phyloP scores from a whole-genome alignment of 179 eudicot genomes.

The Beta macrorhiza region DNA sequence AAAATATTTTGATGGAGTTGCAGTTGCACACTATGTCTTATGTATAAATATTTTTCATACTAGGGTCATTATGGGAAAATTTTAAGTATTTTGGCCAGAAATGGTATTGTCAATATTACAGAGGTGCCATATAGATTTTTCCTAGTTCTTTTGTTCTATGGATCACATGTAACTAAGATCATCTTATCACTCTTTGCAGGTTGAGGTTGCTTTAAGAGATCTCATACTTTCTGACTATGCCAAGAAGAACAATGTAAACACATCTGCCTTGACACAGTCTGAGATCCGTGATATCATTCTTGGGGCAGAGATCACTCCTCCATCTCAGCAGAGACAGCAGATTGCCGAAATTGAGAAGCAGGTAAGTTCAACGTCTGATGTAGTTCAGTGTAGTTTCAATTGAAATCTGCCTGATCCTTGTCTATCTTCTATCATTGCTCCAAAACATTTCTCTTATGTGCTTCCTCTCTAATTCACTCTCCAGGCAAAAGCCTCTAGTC shows the following conservation, averaged over 20 bases:
- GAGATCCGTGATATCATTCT: slow-evolving; percentile 98
- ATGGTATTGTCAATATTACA: too few species aligned
- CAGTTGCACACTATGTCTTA: too few species aligned
- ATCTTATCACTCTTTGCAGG: slow-evolving; percentile 40
- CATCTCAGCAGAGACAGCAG: slow-evolving; percentile 96
- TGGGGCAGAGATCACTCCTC: slow-evolving; percentile 99
- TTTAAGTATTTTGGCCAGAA: too few species aligned
- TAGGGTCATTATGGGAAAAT: too few species aligned
- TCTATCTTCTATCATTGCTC: not conserved
- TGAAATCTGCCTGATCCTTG: not conserved
- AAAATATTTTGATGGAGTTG: too few species aligned
- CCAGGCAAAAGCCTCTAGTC: slow-evolving; percentile 83
- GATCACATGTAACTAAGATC: not conserved
- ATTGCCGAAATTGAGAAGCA: slow-evolving; percentile 99
- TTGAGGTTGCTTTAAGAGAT: slow-evolving; percentile 97
- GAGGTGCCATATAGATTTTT: too few species aligned
- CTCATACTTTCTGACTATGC: slow-evolving; percentile 98
- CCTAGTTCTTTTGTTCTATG: not conserved
- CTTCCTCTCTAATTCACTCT: not conserved
- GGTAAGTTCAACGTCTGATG: slow-evolving; percentile 32
- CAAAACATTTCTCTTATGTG: not conserved
- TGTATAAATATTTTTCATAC: too few species aligned
- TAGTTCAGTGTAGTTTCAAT: not conserved
- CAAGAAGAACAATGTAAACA: slow-evolving; percentile 96
- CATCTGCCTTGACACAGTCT: slow-evolving; percentile 93